A percentile compares a stretch with the other conserved stretches of the same genome.
Conservation (phyloP, 1,139 yeast genomes). For the Saccharomyces hybrid region DNA sequence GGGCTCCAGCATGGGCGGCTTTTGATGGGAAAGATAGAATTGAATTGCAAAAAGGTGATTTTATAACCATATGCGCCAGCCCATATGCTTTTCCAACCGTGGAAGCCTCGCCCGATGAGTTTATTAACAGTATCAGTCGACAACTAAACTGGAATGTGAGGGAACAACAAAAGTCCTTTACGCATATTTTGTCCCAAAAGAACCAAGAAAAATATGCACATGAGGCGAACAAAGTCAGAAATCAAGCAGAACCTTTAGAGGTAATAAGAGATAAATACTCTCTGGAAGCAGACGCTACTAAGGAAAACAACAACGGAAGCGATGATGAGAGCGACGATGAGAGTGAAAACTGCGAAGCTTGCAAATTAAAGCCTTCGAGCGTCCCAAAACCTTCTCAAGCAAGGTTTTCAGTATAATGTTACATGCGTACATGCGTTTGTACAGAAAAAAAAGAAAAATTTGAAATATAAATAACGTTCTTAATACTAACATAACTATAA, state of each 20-base stretch:
- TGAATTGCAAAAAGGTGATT: slow-evolving; percentile 65
- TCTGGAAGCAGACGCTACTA: neutral
- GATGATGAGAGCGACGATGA: slow-evolving; percentile 4
- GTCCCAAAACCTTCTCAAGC: neutral
- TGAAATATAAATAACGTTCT: neutral
- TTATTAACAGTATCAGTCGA: slow-evolving; percentile 74
- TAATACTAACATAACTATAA: neutral
- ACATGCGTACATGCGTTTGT: neutral
- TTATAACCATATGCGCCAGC: slow-evolving; percentile 68
- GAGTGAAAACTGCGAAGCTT: slow-evolving; percentile 1
- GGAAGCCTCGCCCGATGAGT: slow-evolving; percentile 65
- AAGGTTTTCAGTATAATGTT: neutral
- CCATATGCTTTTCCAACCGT: slow-evolving; percentile 86
- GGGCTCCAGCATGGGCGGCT: slow-evolving; percentile 83
- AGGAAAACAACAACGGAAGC: neutral
- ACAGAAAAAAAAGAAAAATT: neutral
- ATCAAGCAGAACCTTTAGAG: slow-evolving; percentile 1
- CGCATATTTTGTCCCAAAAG: slow-evolving; percentile 42
- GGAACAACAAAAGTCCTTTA: slow-evolving; percentile 72
- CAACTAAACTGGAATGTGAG: slow-evolving; percentile 83
- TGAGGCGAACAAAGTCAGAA: slow-evolving; percentile 3
- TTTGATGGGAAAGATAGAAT: slow-evolving; percentile 79
- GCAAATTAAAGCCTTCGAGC: neutral
- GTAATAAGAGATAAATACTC: neutral
- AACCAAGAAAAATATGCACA: slow-evolving; percentile 33